A percentile compares a stretch with the other conserved stretches of the same genome.
Conservation (phyloP, 2,329 filamentous ascomycete species). For the Leptoxyphium fumago region DNA sequence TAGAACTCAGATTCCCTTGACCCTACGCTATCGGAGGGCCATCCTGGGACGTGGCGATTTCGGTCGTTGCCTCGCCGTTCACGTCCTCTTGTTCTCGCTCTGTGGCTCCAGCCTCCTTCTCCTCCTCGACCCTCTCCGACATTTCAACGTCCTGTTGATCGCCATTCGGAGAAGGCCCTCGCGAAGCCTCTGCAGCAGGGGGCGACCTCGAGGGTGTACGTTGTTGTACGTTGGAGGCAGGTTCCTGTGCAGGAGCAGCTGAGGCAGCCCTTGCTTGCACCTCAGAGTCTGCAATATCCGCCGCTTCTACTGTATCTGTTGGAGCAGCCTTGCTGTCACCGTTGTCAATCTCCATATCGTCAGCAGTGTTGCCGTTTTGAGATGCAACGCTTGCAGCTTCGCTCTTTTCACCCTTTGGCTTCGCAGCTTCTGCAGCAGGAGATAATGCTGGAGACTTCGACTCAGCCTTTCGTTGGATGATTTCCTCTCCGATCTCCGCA, state of each 20-base stretch:
- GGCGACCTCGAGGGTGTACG: slow-evolving; percentile 1
- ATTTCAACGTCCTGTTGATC: slow-evolving; percentile 12
- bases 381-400: background rate
- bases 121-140: slow-evolving; percentile 10
- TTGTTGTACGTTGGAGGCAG: background rate
- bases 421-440: background rate
- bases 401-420: background rate
- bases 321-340: slow-evolving; percentile 14
- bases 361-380: slow-evolving; percentile 24
- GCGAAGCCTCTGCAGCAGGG: slow-evolving; percentile 1
- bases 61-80: slow-evolving; percentile 16
- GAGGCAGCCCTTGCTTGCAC: background rate
- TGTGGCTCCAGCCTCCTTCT: slow-evolving; percentile 17
- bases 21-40: slow-evolving; percentile 6
- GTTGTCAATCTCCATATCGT: slow-evolving; percentile 15
- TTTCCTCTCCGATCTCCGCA: slow-evolving; percentile 10
- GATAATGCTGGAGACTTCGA: background rate
- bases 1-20: too few relatives aligned
- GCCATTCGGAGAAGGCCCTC: slow-evolving; percentile 2
- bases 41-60: slow-evolving; percentile 10
- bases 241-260: background rate
- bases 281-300: slow-evolving; percentile 2
- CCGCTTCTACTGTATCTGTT: slow-evolving; percentile 1
- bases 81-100: slow-evolving; percentile 17
- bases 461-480: slow-evolving; percentile 13